Base-by-base conservation (phyloP, 257 asterid species). In the Nicotiana knightiana region DNA sequence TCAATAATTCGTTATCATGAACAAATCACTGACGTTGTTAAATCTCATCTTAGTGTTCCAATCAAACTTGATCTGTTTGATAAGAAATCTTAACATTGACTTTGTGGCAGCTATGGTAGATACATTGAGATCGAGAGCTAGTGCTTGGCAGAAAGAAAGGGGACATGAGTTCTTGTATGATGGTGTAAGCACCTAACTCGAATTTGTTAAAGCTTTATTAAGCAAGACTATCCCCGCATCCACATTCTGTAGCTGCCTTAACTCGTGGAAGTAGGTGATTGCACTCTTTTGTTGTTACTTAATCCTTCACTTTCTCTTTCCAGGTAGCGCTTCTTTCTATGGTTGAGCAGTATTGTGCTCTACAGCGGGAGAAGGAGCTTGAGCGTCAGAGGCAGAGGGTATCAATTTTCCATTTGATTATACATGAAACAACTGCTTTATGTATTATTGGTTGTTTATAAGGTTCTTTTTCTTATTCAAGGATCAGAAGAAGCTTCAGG, bases 401-500 rank as follows among this genome's bases (percentile, higher is more conserved):
- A 90, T 51, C 81, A 18, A 43, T 82, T 35, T 76, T 83, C 58
- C 15, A 46, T 81, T 77, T 58, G 6, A 9, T 70, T 59, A 62
- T 82, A 78, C 80, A 51, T 73, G 73, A 78, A 30, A 61, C 1
- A 5, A 17, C 37, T 76, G 26, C 61, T 51, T 68, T 63, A 61
- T 21, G 30, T 33, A 30, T 37, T 33, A 30, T 37, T 54, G 18
- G 21, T 67, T 64, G 76, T 54, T 28, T 48, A 46, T 54, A 55
- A 18, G 5, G 62, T 17, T 24, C 24, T 43, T 43, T 79, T 63
- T 76, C 81, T 24, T 82, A 37, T 79, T 84, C 67, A 70, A 94
- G 99, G 96, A 93, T 76, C 97, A 87, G 86, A 96, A 94, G 94
- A 96, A 91, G 87, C 91, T 96, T 39, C 97, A 94, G 54, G 97